Base-by-base conservation (phyloP, 2,329 filamentous ascomycete genomes). In the Aspergillus hortae region DNA sequence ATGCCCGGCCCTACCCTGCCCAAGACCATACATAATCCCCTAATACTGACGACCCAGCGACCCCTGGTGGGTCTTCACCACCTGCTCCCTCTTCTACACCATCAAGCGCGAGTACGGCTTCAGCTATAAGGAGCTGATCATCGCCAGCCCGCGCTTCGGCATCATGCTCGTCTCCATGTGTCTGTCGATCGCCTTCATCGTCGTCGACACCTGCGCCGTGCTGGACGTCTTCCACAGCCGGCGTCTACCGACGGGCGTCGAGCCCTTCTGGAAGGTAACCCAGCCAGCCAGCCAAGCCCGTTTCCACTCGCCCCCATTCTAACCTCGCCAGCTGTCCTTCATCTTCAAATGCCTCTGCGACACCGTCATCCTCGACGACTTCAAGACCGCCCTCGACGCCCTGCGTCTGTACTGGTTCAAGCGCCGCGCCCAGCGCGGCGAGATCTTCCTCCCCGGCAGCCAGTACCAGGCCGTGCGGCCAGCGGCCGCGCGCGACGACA, bases 311-410 rank as follows among this genome's bases (percentile, higher is more conserved):
- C 15, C 23, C 38, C 19, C 14, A 38, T 44, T 17, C 3, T 51
- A 10, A 46, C 3, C 14, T 6, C 27, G 10, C 23, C 40, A 71
- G 69, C 63, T 85, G 10, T 77, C 80, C 0, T 82, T 85, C 43
- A 78, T 86, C 19, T 86, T 85, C 75, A 87, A 87, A 67, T 87
- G 84, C 55, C 75, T 87, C 44, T 85, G 83, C 17, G 84, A 87
- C 61, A 83, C 80, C 0, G 82, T 87, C 47, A 78, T 87, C 47
- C 77, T 87, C 10, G 84, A 87, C 61, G 84, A 87, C 60, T 87
- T 87, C 77, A 86, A 86, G 61, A 85, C 83, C 3, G 76, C 75
- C 0, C 64, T 80, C 4, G 77, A 79, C 53, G 61, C 58, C 17
- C 55, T 71, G 33, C 65, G 68, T 21, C 50, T 56, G 4, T 64